These are phyloP conservation scores for Penicillium atrosanguineum DNA, from an alignment of 495 filamentous ascomycete genomes.

Conservation along the genomic window DNA sequence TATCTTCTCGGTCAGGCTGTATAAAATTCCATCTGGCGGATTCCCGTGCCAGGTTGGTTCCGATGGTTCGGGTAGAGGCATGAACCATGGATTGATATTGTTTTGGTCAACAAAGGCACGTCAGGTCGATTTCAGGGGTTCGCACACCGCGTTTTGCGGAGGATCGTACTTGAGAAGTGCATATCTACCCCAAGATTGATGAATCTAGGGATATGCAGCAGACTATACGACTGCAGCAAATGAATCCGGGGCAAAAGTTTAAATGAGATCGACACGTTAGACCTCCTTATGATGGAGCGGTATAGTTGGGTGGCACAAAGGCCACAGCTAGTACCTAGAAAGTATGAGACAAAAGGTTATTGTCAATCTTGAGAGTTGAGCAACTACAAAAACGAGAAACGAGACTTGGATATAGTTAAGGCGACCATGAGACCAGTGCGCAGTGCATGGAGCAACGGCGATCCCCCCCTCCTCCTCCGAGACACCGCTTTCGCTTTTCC, in stretches of 20 bases:
- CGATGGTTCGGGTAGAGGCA: conserved; percentile 3
- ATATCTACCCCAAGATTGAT: background rate
- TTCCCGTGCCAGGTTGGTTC: background rate
- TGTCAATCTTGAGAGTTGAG: too few relatives aligned
- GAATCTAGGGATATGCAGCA: background rate
- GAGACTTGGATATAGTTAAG: background rate
- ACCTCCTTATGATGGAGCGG: background rate
- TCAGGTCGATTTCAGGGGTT: background rate
- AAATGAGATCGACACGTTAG: conserved; percentile 10
- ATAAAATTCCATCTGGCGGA: background rate
- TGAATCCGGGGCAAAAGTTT: conserved; percentile 8
- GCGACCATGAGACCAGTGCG: background rate
- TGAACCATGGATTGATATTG: conserved; percentile 21
- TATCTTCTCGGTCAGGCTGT: too few relatives aligned
- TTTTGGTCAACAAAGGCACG: conserved; percentile 14
- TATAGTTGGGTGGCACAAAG: background rate
- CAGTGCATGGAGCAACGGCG: conserved; percentile 18
- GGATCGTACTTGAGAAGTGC: background rate
- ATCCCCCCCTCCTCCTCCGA: conserved; percentile 19
- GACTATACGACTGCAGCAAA: background rate
- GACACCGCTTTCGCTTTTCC: conserved; percentile 29
- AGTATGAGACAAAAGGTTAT: too few relatives aligned
- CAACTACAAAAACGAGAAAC: too few relatives aligned
- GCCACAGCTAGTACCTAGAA: background rate
- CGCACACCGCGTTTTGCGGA: background rate